These are phyloP conservation scores for Nakazawaea ernobii DNA, from an alignment of 805 yeast genomes.

Conservation along the genomic window DNA sequence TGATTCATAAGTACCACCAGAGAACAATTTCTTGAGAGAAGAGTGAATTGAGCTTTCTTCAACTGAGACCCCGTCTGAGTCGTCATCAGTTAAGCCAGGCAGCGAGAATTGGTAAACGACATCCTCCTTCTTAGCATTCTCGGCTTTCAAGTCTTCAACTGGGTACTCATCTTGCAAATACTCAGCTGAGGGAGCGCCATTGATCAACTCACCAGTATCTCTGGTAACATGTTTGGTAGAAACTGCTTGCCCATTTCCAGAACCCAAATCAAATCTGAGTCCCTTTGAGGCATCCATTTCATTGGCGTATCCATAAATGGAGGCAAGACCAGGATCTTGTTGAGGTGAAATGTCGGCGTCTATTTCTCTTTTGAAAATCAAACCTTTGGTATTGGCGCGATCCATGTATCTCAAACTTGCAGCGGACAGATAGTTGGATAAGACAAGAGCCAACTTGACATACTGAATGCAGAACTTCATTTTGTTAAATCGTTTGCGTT, in stretches of 20 bases:
- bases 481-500: not conserved
- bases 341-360: conserved; percentile 4
- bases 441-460: not conserved
- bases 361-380: not conserved
- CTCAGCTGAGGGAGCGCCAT: not conserved
- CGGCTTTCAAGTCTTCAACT: too few relatives aligned
- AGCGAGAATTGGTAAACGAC: too few relatives aligned
- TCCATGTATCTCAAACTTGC: not conserved
- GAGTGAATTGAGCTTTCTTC: not conserved
- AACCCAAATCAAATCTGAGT: not conserved
- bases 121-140: too few relatives aligned
- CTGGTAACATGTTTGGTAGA: not conserved
- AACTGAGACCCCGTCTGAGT: too few relatives aligned
- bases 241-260: not conserved
- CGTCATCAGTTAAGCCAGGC: too few relatives aligned
- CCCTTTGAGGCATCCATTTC: not conserved
- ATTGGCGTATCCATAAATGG: not conserved
- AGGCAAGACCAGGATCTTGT: conserved; percentile 4
- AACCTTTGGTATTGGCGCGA: not conserved
- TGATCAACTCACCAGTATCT: not conserved
- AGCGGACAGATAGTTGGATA: not conserved
- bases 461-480: not conserved
- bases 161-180: too few relatives aligned
- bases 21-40: not conserved
- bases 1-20: not conserved